phyloP scores from a whole-genome alignment of 2,329 filamentous ascomycete genomes.

The Diaporthe sp. region DNA sequence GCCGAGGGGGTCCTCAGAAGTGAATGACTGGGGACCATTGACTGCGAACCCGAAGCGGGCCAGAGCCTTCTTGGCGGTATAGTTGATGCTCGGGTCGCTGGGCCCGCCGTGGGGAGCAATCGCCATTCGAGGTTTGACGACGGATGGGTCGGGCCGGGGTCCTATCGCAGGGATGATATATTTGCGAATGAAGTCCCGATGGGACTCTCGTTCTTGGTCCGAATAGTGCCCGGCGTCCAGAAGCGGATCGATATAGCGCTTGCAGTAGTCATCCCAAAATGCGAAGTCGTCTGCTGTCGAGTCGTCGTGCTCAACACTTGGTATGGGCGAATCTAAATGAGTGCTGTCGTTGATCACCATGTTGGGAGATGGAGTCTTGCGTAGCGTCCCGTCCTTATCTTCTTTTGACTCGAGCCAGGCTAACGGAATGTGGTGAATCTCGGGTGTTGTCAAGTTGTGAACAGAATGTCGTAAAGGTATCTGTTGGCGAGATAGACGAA shows the following conservation, averaged over 20 bases:
- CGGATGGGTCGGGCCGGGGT: background rate
- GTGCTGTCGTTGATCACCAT: background rate
- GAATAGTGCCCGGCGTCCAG: background rate
- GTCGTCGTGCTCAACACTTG: background rate
- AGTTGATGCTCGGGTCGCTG: background rate
- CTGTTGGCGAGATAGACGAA: background rate
- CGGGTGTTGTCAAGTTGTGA: background rate
- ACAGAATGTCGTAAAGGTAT: background rate
- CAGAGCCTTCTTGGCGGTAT: background rate
- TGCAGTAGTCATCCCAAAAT: conserved; percentile 10
- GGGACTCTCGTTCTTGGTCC: background rate
- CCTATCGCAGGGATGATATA: background rate
- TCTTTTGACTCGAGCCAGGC: background rate
- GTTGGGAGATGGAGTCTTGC: background rate
- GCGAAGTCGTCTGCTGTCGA: background rate
- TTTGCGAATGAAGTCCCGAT: background rate
- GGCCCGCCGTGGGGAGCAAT: background rate
- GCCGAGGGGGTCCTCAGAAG: background rate
- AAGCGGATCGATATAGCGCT: background rate
- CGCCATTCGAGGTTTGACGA: background rate
- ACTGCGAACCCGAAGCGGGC: background rate
- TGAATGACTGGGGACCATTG: background rate
- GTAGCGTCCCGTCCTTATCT: too few relatives aligned
- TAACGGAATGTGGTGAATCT: too few relatives aligned
- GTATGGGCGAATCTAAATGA: background rate